These are phyloP conservation scores for Curvularia verruculosa DNA, from an alignment of 2,329 filamentous ascomycete genomes.

Conservation along the genomic window DNA sequence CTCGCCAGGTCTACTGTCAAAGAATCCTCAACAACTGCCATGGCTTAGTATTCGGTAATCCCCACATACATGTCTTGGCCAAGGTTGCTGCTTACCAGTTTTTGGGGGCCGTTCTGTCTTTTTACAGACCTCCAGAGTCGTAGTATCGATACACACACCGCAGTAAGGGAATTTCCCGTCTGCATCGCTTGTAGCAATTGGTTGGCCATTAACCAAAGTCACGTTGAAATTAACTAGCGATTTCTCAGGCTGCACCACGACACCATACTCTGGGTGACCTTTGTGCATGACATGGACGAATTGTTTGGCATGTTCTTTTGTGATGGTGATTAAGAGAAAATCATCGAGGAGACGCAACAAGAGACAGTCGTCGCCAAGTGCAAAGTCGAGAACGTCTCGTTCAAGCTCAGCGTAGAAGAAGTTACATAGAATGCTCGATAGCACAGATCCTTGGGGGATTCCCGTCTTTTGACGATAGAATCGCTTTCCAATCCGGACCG, in stretches of 20 bases:
- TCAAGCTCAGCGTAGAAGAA: conserved; percentile 96
- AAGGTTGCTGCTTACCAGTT: conserved; percentile 53
- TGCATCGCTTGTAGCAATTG: conserved; percentile 48
- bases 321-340: conserved; percentile 84
- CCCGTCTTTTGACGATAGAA: conserved; percentile 86
- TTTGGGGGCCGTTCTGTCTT: conserved; percentile 63
- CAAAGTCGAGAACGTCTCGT: conserved; percentile 69
- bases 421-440: conserved; percentile 88
- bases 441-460: conserved; percentile 89
- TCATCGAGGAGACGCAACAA: conserved; percentile 88
- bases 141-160: conserved; percentile 76
- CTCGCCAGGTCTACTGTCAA: conserved; percentile 80
- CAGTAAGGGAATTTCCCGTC: conserved; percentile 82
- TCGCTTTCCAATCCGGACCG: conserved; percentile 86
- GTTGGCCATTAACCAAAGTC: conserved; percentile 58
- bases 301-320: conserved; percentile 66
- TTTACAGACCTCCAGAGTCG: conserved; percentile 75
- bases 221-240: conserved; percentile 84
- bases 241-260: conserved; percentile 77
- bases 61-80: background rate
- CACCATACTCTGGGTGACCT: conserved; percentile 80
- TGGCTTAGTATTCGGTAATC: conserved; percentile 13
- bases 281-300: conserved; percentile 83
- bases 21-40: conserved; percentile 66
- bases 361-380: conserved; percentile 65